Evolutionary conservation across 1,284 basidiomycete genomes (phyloP), one percentile per base, ranked within the genome.

Genomic region (Naganishia sp.): DNA sequence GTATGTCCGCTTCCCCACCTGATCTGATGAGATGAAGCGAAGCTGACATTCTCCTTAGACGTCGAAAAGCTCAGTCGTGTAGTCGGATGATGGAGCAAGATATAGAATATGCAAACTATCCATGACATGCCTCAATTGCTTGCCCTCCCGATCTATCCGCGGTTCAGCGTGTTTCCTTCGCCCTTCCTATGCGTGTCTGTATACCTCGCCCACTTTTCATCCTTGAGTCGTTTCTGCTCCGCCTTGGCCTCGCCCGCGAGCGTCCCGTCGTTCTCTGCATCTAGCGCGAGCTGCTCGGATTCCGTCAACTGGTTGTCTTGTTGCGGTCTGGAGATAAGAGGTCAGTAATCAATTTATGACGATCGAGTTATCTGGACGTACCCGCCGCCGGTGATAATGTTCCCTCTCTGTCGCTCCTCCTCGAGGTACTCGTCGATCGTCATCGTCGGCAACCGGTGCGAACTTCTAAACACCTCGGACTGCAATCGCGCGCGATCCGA

Each of bases 381-480:
- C 90, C 92, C 92, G 80, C 91, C 90, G 39, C 89, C 90, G 3
- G 86, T 84, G 68, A 97, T 87, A 72, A 98, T 88, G 65, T 93
- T 94, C 0, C 94, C 94, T 58, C 90, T 82, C 67, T 87, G 82
- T 62, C 84, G 81, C 76, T 99, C 95, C 67, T 94, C 88, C 71
- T 90, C 87, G 25, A 99, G 84, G 75, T 95, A 98, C 78, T 99
- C 91, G 74, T 99, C 95, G 71, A 99, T 87, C 0, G 89, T 86
- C 96, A 99, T 98, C 0, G 92, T 95, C 3, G 95, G 95, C 35
- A 99, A 82, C 25, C 89, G 85, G 76, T 97, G 87, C n/a, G 85
- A 86, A 3, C 91, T 85, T 17, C 88, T 85, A 81, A 98, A 99
- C 2, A 98, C 94, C 73, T 91, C 86, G 0, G 84, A 80, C 73